Conservation (phyloP, 345 rosid genomes). For the Moricandia moricandioides region DNA sequence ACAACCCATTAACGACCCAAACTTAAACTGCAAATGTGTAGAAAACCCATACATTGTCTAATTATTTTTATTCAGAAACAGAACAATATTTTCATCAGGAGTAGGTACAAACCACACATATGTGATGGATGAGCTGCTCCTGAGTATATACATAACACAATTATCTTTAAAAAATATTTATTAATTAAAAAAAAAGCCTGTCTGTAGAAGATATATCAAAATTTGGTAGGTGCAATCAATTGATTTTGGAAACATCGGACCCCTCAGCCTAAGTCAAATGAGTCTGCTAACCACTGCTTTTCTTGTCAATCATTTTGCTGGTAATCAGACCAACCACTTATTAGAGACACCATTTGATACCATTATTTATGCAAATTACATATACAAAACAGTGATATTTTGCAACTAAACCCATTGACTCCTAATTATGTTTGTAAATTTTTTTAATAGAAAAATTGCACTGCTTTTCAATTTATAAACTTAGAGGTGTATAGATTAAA, state of each 20-base stretch:
- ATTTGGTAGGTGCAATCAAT: conserved; percentile 20
- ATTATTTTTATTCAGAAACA: not conserved
- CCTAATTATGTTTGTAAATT: not conserved
- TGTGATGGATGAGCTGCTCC: conserved; percentile 15
- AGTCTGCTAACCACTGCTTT: conserved; percentile 23
- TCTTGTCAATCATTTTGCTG: conserved; percentile 9
- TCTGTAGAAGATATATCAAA: conserved; percentile 29
- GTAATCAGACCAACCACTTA: conserved; percentile 21
- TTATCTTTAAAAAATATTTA: not conserved
- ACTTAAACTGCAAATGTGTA: not conserved
- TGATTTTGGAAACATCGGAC: conserved; percentile 26
- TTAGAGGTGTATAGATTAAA: not conserved
- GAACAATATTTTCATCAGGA: not conserved
- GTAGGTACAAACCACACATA: conserved; percentile 7
- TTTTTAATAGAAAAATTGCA: not conserved
- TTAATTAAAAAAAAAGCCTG: conserved; percentile 10
- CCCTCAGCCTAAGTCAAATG: conserved; percentile 24
- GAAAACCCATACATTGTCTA: not conserved
- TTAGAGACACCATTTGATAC: not conserved
- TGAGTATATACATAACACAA: conserved; percentile 4
- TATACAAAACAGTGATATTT: not conserved
- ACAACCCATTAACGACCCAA: not conserved
- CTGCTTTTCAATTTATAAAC: conserved; percentile 14
- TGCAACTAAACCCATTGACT: not conserved
- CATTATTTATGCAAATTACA: not conserved